A percentile compares a stretch with the other conserved stretches of the same genome.
Conservation (phyloP, 2,329 filamentous ascomycete species). For the Phialophora tarda region DNA sequence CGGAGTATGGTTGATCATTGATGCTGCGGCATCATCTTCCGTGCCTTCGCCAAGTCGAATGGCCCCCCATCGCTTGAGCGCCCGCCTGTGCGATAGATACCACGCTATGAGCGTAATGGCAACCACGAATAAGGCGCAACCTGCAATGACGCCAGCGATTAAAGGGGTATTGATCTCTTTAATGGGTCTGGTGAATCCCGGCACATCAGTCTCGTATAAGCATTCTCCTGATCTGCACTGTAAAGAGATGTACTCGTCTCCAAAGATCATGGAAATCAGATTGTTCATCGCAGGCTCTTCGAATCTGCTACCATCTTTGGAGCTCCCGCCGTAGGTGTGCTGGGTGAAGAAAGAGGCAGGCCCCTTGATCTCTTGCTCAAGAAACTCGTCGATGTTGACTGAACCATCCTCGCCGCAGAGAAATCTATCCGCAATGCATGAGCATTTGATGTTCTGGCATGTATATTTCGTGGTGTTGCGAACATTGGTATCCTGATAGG, state of each 20-base stretch:
- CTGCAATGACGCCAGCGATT: constrained; percentile 91
- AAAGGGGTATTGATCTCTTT: constrained; percentile 97
- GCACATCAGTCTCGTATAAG: constrained; percentile 88
- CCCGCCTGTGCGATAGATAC: constrained; percentile 80
- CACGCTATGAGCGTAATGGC: constrained; percentile 80
- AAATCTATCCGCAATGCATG: constrained; percentile 88
- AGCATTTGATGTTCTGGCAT: constrained; percentile 83
- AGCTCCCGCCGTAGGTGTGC: constrained; percentile 60
- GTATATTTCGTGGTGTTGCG: constrained; percentile 83
- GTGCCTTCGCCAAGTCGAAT: constrained; percentile 84
- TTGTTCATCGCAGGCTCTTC: constrained; percentile 91
- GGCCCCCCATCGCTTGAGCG: constrained; percentile 66
- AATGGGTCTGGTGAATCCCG: constrained; percentile 84
- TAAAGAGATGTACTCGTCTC: constrained; percentile 85
- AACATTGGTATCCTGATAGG: constrained; percentile 68
- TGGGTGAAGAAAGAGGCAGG: constrained; percentile 82
- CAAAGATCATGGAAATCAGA: constrained; percentile 85
- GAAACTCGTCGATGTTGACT: constrained; percentile 88
- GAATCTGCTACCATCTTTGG: constrained; percentile 78
- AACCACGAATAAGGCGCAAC: constrained; percentile 84
- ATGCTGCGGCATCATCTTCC: constrained; percentile 81
- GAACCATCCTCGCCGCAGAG: constrained; percentile 91
- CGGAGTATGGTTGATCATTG: constrained; percentile 90
- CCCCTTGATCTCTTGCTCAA: constrained; percentile 80
- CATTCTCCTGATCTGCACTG: constrained; percentile 88